Base-by-base conservation (phyloP, 345 rosid species). In the Crucihimalaya himalaica region DNA sequence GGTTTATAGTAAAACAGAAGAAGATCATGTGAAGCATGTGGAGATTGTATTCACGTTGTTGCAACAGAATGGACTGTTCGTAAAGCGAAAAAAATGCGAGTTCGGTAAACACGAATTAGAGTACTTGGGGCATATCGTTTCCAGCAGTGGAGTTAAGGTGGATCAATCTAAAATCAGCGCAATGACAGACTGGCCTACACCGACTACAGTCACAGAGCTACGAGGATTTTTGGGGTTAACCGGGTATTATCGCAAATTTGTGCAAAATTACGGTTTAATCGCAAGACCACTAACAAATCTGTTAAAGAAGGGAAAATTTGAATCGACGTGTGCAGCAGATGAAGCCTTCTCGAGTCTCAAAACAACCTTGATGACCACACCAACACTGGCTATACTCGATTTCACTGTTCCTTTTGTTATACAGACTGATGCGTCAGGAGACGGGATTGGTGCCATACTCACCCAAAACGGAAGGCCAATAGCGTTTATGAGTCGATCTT, bases 1-100 rank as follows among this genome's bases (percentile, higher is more conserved):
- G 0, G 5, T 42, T 0, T 12, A 39, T 3, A 37, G 42, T 3
- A 3, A 14, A 11, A 8, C 2, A 11, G 11, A 15, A 15, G 14
- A 8, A 2, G 4, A 9, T 2, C 42, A 37, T 11, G 3, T 37
- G 0, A 4, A 3, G 1, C 42, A 40, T 13, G n/a, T 40, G 0
- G 5, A 3, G 5, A 3, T 0, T 0, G 45, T 40, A 1, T 40
- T 40, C 2, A 3, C n/a, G 0, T 0, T 40, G 0, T 13, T 42
- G 0, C 46, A 2, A 4, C 6, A 42, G 14, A 6, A 15, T 0
- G 2, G 14, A 0, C 1, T 42, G 1, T 2, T 2, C 1, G 46
- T 42, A 0, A 42, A 42, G 16, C 5, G 14, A 1, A 42, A 42
- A 1, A 42, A 42, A 4, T 42, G 46, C 5, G 16, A 5, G 0